These are phyloP conservation scores for Cladosporium sp. DNA, from an alignment of 2,329 filamentous ascomycete genomes.

Conservation along the genomic window DNA sequence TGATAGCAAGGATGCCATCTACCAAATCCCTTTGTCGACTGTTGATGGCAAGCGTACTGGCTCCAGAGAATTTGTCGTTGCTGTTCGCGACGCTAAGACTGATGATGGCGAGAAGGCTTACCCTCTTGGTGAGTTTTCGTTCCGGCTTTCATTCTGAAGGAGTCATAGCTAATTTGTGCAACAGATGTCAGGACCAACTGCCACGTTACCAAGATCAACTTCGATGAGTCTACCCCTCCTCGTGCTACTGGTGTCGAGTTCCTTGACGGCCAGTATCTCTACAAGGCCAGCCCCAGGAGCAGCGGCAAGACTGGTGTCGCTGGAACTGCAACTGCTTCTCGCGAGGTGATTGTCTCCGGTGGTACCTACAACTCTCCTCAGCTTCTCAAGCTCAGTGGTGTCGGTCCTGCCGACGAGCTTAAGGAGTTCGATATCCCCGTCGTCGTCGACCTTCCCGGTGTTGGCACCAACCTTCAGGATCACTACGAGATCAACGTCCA, in stretches of 20 bases:
- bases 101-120: conserved; percentile 55
- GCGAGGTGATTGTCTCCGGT: conserved; percentile 49
- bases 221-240: conserved; percentile 60
- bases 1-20: conserved; percentile 52
- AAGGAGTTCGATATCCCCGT: conserved; percentile 53
- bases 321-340: conserved; percentile 45
- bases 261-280: conserved; percentile 42
- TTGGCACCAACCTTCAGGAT: conserved; percentile 65
- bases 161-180: neutral
- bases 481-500: conserved; percentile 57
- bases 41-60: conserved; percentile 40
- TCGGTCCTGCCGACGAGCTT: conserved; percentile 58
- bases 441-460: conserved; percentile 58
- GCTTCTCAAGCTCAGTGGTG: conserved; percentile 63
- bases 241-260: conserved; percentile 49
- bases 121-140: conserved; percentile 41
- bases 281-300: conserved; percentile 41
- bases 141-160: neutral
- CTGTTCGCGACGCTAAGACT: conserved; percentile 51
- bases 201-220: conserved; percentile 65
- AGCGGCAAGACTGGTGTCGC: conserved; percentile 37
- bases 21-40: conserved; percentile 60
- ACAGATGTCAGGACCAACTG: conserved; percentile 59
- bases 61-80: conserved; percentile 57
- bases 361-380: conserved; percentile 66